Evolutionary conservation across 371 early-diverging fungal species (phyloP).

Genomic region (Mortierella sp.): DNA sequence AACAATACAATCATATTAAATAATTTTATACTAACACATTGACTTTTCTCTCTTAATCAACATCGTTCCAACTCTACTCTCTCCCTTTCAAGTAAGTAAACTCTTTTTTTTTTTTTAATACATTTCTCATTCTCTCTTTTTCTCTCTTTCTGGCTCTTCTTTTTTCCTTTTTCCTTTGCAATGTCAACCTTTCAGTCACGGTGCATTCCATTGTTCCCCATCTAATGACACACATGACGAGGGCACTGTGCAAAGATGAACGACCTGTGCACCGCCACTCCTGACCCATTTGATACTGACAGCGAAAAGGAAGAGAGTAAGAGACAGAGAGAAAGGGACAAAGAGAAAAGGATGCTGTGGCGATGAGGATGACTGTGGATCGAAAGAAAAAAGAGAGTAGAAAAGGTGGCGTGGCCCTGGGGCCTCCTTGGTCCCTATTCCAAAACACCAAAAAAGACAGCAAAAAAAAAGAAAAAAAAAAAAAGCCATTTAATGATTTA

Average conservation of each 20-base stretch:
- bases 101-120: not conserved
- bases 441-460: slow-evolving; percentile 22
- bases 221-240: too few species aligned
- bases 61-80: too few species aligned
- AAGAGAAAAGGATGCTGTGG: not conserved
- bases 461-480: not conserved
- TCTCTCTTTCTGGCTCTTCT: not conserved
- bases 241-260: too few species aligned
- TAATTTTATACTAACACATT: too few species aligned
- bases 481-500: not conserved
- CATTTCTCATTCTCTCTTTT: not conserved
- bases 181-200: not conserved
- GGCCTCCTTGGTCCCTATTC: not conserved
- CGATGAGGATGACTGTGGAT: not conserved
- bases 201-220: not conserved
- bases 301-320: not conserved
- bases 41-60: too few species aligned
- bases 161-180: not conserved
- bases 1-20: too few species aligned
- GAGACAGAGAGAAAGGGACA: not conserved
- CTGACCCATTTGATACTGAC: not conserved
- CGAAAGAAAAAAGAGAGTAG: not conserved
- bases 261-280: slow-evolving; percentile 1
- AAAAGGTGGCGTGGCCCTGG: not conserved
- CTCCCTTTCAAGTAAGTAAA: too few species aligned